Evolutionary conservation across 495 filamentous ascomycete species (phyloP).

Genomic region (Cairneyella variabilis): DNA sequence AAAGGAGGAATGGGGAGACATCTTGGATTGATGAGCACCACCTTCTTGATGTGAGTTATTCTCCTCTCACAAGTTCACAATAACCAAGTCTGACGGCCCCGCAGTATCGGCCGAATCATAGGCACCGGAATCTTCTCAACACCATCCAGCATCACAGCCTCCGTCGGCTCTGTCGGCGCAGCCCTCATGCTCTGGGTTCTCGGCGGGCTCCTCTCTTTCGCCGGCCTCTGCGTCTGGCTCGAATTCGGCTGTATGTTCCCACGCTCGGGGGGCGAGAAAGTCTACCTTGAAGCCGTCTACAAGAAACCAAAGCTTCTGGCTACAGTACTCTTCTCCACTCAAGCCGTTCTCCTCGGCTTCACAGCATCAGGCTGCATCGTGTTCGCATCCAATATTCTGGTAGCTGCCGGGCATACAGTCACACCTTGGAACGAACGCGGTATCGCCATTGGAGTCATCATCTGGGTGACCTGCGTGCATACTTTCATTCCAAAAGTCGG

Average conservation of each 20-base stretch:
- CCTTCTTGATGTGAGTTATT: conserved; percentile 36
- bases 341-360: conserved; percentile 35
- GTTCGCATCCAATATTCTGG: conserved; percentile 35
- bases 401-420: conserved; percentile 29
- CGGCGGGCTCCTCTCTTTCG: conserved; percentile 34
- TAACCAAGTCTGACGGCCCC: too few species aligned
- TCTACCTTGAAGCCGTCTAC: conserved; percentile 53
- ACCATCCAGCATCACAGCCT: conserved; percentile 43
- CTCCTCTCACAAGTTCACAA: not conserved
- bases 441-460: conserved; percentile 33
- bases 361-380: conserved; percentile 26
- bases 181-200: conserved; percentile 37
- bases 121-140: conserved; percentile 44
- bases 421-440: conserved; percentile 49
- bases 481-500: conserved; percentile 48
- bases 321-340: conserved; percentile 45
- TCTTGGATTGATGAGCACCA: conserved; percentile 38
- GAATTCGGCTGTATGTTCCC: conserved; percentile 39
- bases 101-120: conserved; percentile 12
- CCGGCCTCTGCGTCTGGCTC: conserved; percentile 44
- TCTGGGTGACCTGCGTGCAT: conserved; percentile 48
- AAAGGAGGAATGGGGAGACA: conserved; percentile 32
- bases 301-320: conserved; percentile 49
- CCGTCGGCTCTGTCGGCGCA: conserved; percentile 43
- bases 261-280: conserved; percentile 32